phyloP scores from a whole-genome alignment of 208 protist species.

The Endotrypanum monterogeii region DNA sequence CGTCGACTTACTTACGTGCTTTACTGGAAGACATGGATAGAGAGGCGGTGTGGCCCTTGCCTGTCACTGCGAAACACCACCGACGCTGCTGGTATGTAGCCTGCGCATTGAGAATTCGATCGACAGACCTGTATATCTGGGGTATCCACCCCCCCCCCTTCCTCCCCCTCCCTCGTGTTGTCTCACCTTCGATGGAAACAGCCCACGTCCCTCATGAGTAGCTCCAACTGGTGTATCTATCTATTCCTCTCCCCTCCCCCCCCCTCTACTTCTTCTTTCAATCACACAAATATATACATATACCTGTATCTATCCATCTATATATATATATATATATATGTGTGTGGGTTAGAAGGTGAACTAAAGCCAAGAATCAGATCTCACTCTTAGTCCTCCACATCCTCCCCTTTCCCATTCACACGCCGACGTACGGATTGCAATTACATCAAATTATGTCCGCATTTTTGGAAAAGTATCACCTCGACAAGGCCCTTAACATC shows the following conservation, averaged over 20 bases:
- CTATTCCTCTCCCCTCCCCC: neutral
- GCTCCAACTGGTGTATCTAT: neutral
- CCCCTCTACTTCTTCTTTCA: neutral
- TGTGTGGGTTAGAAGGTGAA: neutral
- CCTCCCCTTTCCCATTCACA: neutral
- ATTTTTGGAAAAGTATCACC: constrained; percentile 45
- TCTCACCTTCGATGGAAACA: neutral
- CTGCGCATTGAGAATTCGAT: neutral
- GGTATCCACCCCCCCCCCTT: neutral
- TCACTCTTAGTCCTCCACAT: neutral
- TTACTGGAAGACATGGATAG: neutral
- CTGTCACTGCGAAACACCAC: neutral
- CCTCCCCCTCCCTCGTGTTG: neutral
- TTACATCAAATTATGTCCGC: constrained; percentile 33
- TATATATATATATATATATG: neutral
- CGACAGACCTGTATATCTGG: neutral
- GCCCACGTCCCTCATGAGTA: neutral
- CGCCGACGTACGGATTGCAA: constrained; percentile 4
- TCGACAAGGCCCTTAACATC: constrained; percentile 36
- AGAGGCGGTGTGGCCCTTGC: neutral
- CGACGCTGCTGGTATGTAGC: neutral
- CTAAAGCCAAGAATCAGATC: neutral
- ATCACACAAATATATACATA: constrained; percentile 7
- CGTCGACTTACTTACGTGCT: neutral
- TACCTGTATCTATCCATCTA: neutral